Evolutionary conservation across 2,329 filamentous ascomycete species (phyloP).

Genomic region (Metarhizium anisopliae): DNA sequence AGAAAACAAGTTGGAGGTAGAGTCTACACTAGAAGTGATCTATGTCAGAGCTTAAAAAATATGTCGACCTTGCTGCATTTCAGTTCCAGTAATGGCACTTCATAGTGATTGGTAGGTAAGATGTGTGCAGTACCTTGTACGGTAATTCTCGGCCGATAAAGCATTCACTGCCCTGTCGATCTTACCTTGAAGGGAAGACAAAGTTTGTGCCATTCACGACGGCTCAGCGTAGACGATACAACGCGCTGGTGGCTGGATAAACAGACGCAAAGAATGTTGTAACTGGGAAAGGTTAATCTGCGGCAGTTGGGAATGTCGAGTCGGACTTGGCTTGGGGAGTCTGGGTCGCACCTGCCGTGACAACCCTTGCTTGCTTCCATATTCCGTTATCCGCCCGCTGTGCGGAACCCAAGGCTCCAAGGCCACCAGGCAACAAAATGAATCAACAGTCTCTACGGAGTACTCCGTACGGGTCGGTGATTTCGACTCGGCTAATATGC

Average conservation of each 20-base stretch:
- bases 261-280: background rate
- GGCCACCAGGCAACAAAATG: background rate
- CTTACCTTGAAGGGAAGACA: background rate
- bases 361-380: background rate
- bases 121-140: background rate
- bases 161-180: background rate
- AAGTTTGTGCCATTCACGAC: background rate
- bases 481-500: background rate
- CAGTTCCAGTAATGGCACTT: too few relatives aligned
- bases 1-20: too few relatives aligned
- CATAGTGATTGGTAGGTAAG: too few relatives aligned
- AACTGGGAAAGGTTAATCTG: background rate
- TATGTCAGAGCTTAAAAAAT: too few relatives aligned
- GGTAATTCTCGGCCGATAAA: background rate
- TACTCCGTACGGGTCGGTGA: background rate
- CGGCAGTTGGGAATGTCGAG: background rate
- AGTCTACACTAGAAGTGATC: too few relatives aligned
- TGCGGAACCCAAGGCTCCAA: background rate
- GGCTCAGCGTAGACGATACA: background rate
- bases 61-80: too few relatives aligned
- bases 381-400: background rate
- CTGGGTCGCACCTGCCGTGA: background rate
- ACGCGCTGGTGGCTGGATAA: background rate
- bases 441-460: background rate
- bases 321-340: background rate